Conservation (phyloP, 2,329 filamentous ascomycete species). For the Exophiala phaeomuriformis region DNA sequence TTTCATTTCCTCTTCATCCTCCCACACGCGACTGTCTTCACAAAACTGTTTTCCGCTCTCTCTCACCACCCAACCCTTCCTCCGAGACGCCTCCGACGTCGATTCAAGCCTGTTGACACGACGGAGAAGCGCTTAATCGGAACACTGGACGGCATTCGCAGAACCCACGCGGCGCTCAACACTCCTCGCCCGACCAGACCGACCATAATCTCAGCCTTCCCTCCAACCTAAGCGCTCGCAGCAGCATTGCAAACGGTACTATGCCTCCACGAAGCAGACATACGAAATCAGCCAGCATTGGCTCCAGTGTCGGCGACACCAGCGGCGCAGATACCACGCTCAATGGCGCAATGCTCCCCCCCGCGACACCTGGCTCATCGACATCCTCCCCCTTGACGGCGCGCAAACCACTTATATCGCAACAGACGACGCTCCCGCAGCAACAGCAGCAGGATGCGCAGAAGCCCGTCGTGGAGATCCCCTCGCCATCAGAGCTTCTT, state of each 20-base stretch:
- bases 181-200: slow-evolving; percentile 16
- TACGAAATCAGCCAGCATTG: slow-evolving; percentile 16
- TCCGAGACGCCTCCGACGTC: slow-evolving; percentile 18
- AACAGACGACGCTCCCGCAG: slow-evolving; percentile 6
- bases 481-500: background rate
- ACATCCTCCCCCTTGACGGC: slow-evolving; percentile 2
- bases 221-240: background rate
- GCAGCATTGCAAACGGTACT: slow-evolving; percentile 1
- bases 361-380: slow-evolving; percentile 6
- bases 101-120: too few species aligned
- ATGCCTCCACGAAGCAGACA: slow-evolving; percentile 21
- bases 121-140: too few species aligned
- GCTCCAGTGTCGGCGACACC: slow-evolving; percentile 9
- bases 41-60: background rate
- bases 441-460: background rate
- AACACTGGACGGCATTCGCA: too few species aligned
- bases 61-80: background rate
- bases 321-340: slow-evolving; percentile 1
- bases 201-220: background rate
- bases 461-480: slow-evolving; percentile 11
- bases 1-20: slow-evolving; percentile 2
- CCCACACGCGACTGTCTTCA: background rate
- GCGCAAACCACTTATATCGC: slow-evolving; percentile 11
- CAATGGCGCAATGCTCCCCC: slow-evolving; percentile 8
- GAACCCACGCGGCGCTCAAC: slow-evolving; percentile 5